These are phyloP conservation scores for Phlegmacium glaucopus DNA, from an alignment of 768 basidiomycete species.

Conservation along the genomic window DNA sequence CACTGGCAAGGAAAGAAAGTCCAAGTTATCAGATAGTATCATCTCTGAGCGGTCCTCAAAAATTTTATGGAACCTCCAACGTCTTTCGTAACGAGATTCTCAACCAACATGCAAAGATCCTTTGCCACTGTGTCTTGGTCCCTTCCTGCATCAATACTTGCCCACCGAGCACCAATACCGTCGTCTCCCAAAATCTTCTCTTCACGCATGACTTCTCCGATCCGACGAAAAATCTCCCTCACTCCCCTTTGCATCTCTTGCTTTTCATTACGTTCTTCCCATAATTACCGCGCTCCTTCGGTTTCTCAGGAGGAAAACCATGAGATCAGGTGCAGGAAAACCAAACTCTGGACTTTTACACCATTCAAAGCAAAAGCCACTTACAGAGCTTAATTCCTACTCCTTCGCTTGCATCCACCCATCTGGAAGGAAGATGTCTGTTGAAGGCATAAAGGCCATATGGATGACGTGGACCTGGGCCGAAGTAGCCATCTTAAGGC, in stretches of 20 bases:
- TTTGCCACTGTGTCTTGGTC: conserved; percentile 45
- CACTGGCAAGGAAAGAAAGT: no score
- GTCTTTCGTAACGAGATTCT: conserved; percentile 35
- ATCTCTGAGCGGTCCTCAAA: conserved; percentile 44
- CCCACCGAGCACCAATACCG: conserved; percentile 5
- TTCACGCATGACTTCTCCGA: conserved; percentile 47
- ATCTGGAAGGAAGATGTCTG: no score
- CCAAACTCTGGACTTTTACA: conserved; percentile 83
- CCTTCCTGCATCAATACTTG: conserved; percentile 43
- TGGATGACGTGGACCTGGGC: no score
- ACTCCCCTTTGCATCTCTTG: conserved; percentile 72
- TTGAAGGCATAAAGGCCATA: no score
- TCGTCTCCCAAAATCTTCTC: conserved; percentile 5
- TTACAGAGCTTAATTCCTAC: no score
- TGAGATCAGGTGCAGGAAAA: conserved; percentile 87
- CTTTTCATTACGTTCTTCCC: conserved; percentile 89
- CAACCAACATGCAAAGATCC: conserved; percentile 53
- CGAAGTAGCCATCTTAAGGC: no score
- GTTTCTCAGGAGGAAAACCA: conserved; percentile 80
- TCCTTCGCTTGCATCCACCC: no score
- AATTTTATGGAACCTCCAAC: conserved; percentile 39
- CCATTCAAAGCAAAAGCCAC: no score
- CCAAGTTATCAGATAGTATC: no score
- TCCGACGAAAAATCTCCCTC: conserved; percentile 51
- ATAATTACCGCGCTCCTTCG: conserved; percentile 70